Base-by-base conservation (phyloP, 768 basidiomycete genomes). In the Xerocomus brunneocitrinus region DNA sequence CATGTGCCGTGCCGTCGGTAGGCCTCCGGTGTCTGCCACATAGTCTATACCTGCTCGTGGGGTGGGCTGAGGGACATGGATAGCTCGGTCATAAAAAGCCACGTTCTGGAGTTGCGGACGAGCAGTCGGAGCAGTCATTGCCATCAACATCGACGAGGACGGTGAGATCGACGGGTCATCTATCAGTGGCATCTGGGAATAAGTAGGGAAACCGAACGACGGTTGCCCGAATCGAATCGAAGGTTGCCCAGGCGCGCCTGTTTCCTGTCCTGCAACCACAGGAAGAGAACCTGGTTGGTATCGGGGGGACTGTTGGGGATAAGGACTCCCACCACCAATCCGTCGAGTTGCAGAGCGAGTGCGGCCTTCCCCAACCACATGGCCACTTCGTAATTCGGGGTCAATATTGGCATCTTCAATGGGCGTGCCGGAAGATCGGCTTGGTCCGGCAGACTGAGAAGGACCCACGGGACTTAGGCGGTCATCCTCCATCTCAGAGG, bases 341-440 rank as follows among this genome's bases (percentile, higher is more conserved):
- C 59, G 63, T 41, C 66, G 62, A 19, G 61, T 45, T 7, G 49
- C n/a, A 13, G 67, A 52, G n/a, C 70, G 65, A 22, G 62, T 45
- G n/a, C 69, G 65, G 24, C 66, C 65, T 46, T 69, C 67, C 5
- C 71, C 72, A 16, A 73, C 75, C 22, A 68, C 53, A 47, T 76
- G 71, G 14, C 73, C 65, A 7, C 49, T 58, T 19, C 72, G 66
- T 32, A 70, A 53, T 19, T 66, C 66, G 10, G 73, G 73, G 25
- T 75, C 75, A 47, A 76, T 75, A 34, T 66, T 62, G 0, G 59
- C 54, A 12, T 75, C 74, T 2, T 74, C 74, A n/a, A 60, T 48
- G 6, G 52, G 40, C 9, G 46, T 50, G 9, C 50, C 25, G 9
- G 58, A 53, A 12, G 49, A 53, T 25, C 46, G 35, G 35, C 47